Evolutionary conservation across 768 basidiomycete species (phyloP).

Genomic region (Tremella fuciformis): DNA sequence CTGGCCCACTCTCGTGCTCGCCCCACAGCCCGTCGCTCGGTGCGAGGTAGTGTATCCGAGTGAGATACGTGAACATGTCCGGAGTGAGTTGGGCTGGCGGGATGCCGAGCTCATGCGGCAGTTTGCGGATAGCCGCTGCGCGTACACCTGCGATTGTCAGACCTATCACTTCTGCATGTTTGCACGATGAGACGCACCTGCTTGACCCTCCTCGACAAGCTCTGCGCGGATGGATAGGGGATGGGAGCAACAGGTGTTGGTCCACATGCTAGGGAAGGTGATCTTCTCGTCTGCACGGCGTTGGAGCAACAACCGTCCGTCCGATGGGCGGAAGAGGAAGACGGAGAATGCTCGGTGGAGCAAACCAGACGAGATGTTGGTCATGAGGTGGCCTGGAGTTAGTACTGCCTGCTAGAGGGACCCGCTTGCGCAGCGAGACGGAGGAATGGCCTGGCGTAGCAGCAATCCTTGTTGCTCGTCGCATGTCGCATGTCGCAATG

Average conservation of each 20-base stretch:
- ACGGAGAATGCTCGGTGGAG: constrained; percentile 97
- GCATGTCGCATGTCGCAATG: neutral
- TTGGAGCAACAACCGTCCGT: constrained; percentile 89
- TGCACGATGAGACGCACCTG: too few relatives aligned
- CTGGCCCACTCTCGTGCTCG: constrained; percentile 82
- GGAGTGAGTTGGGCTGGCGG: constrained; percentile 70
- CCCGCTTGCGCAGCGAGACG: too few relatives aligned
- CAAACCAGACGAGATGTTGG: constrained; percentile 85
- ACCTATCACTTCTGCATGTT: neutral
- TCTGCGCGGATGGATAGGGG: constrained; percentile 70
- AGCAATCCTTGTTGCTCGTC: too few relatives aligned
- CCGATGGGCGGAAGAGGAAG: constrained; percentile 89
- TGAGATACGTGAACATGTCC: constrained; percentile 88
- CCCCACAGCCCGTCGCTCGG: constrained; percentile 92
- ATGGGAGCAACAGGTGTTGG: constrained; percentile 98
- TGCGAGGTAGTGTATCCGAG: constrained; percentile 94
- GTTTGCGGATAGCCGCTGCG: constrained; percentile 87
- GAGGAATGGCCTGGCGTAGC: too few relatives aligned
- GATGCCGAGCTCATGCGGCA: constrained; percentile 95
- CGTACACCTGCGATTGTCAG: constrained; percentile 63
- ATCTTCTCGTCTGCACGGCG: constrained; percentile 98
- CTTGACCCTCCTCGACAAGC: constrained; percentile 75
- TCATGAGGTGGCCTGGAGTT: constrained; percentile 85
- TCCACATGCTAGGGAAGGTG: constrained; percentile 99
- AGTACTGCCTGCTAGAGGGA: neutral